Percentiles rank a stretch among this genome's conserved stretches.
phyloP scores from a whole-genome alignment of 192 early-diverging fungal species.

The Endogone sp. region DNA sequence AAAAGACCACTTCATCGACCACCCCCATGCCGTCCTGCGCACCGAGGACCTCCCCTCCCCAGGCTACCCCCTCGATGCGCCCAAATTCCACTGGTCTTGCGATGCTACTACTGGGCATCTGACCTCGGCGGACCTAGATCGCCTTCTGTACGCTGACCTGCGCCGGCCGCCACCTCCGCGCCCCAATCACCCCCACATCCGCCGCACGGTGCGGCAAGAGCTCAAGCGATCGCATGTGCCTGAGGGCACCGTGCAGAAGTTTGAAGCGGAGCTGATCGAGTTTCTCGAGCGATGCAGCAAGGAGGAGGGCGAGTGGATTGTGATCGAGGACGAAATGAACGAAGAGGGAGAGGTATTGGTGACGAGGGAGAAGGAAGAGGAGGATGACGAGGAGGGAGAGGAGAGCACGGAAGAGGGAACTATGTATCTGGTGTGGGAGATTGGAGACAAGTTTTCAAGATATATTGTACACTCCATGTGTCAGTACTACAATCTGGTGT shows the following conservation, averaged over 20 bases:
- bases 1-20: conserved; percentile 50
- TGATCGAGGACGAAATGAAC: conserved; percentile 4
- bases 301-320: conserved; percentile 11
- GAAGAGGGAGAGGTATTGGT: not conserved
- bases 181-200: conserved; percentile 21
- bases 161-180: conserved; percentile 23
- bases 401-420: conserved; percentile 4
- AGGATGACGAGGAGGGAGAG: conserved; percentile 1
- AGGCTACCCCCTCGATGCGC: conserved; percentile 31
- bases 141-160: not conserved
- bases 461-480: conserved; percentile 45
- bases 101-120: conserved; percentile 36
- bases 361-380: not conserved
- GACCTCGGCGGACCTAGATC: conserved; percentile 13
- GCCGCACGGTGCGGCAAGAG: conserved; percentile 34
- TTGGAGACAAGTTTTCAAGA: conserved; percentile 44
- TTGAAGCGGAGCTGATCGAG: conserved; percentile 37
- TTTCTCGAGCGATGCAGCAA: conserved; percentile 31
- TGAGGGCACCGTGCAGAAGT: conserved; percentile 39
- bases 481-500: conserved; percentile 37
- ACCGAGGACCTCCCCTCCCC: conserved; percentile 43
- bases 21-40: conserved; percentile 47
- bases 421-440: conserved; percentile 38
- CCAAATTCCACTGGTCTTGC: conserved; percentile 41
- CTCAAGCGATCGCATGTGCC: conserved; percentile 48